Conservation (phyloP, 2,329 filamentous ascomycete species). For the Ciborinia camelliae region DNA sequence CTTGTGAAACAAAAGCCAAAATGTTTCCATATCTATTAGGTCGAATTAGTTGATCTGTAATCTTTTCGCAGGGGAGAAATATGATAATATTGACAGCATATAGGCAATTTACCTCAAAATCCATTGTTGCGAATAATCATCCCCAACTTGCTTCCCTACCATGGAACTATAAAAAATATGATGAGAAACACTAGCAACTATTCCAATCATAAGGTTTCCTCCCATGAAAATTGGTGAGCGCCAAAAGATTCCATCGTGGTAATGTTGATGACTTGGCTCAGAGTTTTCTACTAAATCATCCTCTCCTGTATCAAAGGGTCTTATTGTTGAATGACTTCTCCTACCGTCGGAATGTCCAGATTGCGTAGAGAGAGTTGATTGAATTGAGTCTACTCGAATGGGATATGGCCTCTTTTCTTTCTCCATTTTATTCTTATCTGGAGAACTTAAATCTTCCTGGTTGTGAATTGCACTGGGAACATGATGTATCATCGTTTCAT, state of each 20-base stretch:
- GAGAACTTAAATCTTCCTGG: background rate
- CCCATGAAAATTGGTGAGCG: constrained; percentile 23
- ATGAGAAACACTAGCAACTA: constrained; percentile 20
- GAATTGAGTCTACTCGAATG: background rate
- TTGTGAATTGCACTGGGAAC: background rate
- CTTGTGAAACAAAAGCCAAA: constrained; percentile 22
- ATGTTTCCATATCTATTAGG: constrained; percentile 22
- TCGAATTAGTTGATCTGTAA: background rate
- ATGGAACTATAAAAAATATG: constrained; percentile 21
- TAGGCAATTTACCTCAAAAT: constrained; percentile 22
- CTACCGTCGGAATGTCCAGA: background rate
- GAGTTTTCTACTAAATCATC: background rate
- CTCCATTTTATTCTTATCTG: background rate
- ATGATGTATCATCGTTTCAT: background rate
- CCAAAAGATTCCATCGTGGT: constrained; percentile 22
- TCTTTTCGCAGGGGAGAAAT: background rate
- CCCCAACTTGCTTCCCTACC: constrained; percentile 20
- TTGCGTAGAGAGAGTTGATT: background rate
- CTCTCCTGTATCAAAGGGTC: background rate
- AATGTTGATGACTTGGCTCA: background rate
- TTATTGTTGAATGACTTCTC: background rate
- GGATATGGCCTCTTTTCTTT: background rate
- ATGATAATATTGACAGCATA: no score
- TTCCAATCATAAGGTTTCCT: constrained; percentile 19
- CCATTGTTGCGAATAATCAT: constrained; percentile 22